Base-by-base conservation (phyloP, 2,329 filamentous ascomycete genomes). In the Colletotrichum graminicola region DNA sequence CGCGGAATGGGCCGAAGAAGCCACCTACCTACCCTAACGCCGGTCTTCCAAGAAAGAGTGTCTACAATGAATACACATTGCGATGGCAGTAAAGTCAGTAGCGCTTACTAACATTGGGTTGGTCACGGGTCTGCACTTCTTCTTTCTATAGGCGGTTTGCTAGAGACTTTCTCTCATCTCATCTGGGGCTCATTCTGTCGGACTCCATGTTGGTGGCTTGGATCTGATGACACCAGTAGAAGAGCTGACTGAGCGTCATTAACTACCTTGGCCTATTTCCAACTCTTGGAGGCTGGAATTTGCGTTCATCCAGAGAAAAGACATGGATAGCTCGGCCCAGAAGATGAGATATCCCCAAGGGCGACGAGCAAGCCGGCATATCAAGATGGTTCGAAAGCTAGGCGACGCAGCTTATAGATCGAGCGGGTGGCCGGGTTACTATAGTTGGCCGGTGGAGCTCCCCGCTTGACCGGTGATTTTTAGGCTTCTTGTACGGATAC, bases 1-100 rank as follows among this genome's bases (percentile, higher is more conserved):
- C 52, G 45, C 65, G 68, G 55, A 67, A 41, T 55, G 43, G 64
- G 45, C 68, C 64, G 59, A 67, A 68, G 29, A 63, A 45, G 56
- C 51, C 59, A 71, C 52, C 64, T 62, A 26, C 16, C 62, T 54
- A 62, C 66, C 66, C 29, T 54, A 52, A 66, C 51, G 62, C 34
- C 36, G 26, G 26, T 56, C 18, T 29, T 34, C n/a, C n/a, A 29
- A 55, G 5, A 21, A 55, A 36, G 10, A n/a, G 29, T 18, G 18
- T 55, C 29, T 36, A 18, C 11, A 23, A 23, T 36, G 5, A n/a
- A 21, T 32, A 18, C 32, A n/a, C 32, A 7, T n/a, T 23, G 32
- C 32, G 52, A 55, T 36, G 0, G 34, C 32, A 23, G 54, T 4
- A 23, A 34, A 16, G 49, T 34, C 32, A 56, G 54, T 5, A n/a